Base-by-base conservation (phyloP, 2,329 filamentous ascomycete genomes). In the Uncinocarpus reesii region DNA sequence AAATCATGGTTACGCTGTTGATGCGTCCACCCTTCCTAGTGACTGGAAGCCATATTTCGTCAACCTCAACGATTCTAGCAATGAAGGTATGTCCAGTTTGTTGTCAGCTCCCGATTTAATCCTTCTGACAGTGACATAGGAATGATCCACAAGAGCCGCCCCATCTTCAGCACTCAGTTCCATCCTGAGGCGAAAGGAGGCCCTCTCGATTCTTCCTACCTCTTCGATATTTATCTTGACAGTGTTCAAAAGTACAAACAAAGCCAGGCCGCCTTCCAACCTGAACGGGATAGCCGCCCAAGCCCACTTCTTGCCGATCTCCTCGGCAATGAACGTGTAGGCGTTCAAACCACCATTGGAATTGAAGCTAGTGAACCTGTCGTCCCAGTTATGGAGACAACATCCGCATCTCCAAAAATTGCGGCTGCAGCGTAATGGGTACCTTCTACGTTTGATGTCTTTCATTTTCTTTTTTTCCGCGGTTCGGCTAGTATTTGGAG, bases 21-120 rank as follows among this genome's bases (percentile, higher is more conserved):
- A 96, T 62, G 79, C 85, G 4, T 76, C 77, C 51, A 95, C 87
- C 8, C 75, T 98, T 34, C 80, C 86, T 47, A 74, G 71, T 48
- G 88, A 95, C 31, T 98, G 88, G 81, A 92, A 89, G 76, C 90
- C 95, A 68, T 96, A 94, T 77, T 98, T 96, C 66, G 83, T 94
- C 69, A 96, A 98, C 76, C 76, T 96, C 57, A 98, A 96, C 70
- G 92, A 98, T 64, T 86, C 88, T 53, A 90, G 84, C 68, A 98
- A 98, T 68, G 92, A 98, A 75, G 90, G 80, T 72, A 65, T 53
- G 67, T n/a, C n/a, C n/a, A n/a, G n/a, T n/a, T n/a, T n/a, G n/a
- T 60, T 34, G 3, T 40, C 18, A 29, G 11, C 7, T 29, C 26
- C 20, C 13, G 28, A 13, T 26, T 40, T 38, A 42, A 15, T 37